Base-by-base conservation (phyloP, 352 stramenopile species). In the Pythium insidiosum region DNA sequence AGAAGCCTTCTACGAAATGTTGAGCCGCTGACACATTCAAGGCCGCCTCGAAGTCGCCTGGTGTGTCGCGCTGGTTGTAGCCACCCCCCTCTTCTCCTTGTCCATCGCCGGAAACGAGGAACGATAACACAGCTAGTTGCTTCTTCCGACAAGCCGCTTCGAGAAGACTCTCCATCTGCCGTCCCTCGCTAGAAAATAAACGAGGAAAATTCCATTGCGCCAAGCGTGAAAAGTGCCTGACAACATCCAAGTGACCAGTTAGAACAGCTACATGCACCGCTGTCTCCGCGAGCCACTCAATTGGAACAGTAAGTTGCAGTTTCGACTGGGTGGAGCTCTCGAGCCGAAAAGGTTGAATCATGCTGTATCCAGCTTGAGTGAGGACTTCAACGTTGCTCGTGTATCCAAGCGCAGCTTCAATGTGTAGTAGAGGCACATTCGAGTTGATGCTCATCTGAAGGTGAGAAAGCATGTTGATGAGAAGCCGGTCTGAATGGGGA, bases 251-350 rank as follows among this genome's bases (percentile, higher is more conserved):
- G 25, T 79, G 69, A 4, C 69, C 67, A 48, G 59, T 61, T 15
- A 67, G 38, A 26, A 85, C 58, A 1, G 73, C 73, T 22, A 73
- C 36, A 43, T 85, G 69, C 31, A 83, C 67, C 1, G 69, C 48
- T 2, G 66, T 77, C 38, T 84, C 48, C 31, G 49, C 28, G 11
- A 36, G 33, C 50, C 54, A 62, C 24, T 57, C 54, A 7, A n/a
- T 24, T 6, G 35, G 10, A 33, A n/a, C n/a, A n/a, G n/a, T n/a
- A n/a, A n/a, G n/a, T n/a, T 31, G 33, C 10, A 23, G 30, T 6
- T 19, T 26, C 4, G 31, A 24, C 30, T 10, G 51, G 19, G 18
- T 25, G 13, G 7, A n/a, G 31, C 20, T 23, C 5, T 21, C n/a
- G 16, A 16, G 1, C 10, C 23, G 2, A 7, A 25, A 15, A 9